Conservation (phyloP, 805 yeast species). For the Schwanniomyces pseudopolymorphus region DNA sequence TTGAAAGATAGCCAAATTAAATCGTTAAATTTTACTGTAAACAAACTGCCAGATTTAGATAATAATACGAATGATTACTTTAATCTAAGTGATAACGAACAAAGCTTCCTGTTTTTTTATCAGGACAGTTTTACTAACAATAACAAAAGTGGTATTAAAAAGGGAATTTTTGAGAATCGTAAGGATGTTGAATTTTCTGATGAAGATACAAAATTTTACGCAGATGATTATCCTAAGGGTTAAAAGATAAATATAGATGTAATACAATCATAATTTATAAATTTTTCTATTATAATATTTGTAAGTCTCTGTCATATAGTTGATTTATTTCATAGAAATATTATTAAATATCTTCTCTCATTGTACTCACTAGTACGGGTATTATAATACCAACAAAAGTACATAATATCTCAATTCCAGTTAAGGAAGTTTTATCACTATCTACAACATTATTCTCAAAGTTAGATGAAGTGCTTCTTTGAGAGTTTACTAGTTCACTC, state of each 20-base stretch:
- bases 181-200: neutral
- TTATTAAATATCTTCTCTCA: conserved; percentile 12
- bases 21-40: conserved; percentile 24
- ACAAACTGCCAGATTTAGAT: conserved; percentile 16
- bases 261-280: neutral
- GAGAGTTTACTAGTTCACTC: conserved; percentile 24
- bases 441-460: neutral
- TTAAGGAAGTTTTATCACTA: conserved; percentile 2
- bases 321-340: neutral
- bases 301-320: neutral
- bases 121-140: neutral
- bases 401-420: conserved; percentile 12
- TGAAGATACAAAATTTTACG: neutral
- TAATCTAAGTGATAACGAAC: neutral
- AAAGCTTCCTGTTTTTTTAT: neutral
- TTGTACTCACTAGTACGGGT: conserved; percentile 24
- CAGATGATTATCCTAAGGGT: neutral
- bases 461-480: neutral
- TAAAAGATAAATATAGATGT: neutral
- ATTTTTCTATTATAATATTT: neutral
- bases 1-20: conserved; percentile 12
- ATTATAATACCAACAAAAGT: conserved; percentile 25
- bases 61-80: neutral
- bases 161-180: neutral
- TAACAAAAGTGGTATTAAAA: neutral